phyloP scores from a whole-genome alignment of 495 filamentous ascomycete genomes.

The Podospora fimiseda region DNA sequence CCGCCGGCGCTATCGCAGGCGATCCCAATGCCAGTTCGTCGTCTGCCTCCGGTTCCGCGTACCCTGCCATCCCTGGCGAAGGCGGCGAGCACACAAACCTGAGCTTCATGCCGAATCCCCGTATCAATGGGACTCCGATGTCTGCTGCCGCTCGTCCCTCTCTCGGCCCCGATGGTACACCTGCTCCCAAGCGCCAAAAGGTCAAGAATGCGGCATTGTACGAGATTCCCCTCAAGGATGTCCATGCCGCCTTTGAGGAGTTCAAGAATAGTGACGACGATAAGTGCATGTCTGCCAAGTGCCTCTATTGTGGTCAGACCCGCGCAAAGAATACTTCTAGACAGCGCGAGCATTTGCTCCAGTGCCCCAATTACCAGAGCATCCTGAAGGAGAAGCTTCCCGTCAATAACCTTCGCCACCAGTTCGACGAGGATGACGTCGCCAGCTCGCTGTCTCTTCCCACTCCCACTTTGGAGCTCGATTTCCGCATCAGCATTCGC shows the following conservation, averaged over 20 bases:
- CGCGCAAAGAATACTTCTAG: constrained; percentile 30
- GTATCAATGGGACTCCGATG: constrained; percentile 22
- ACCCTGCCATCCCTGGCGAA: constrained; percentile 3
- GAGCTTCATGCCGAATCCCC: constrained; percentile 24
- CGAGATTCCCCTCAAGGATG: constrained; percentile 23
- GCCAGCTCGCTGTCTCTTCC: constrained; percentile 24
- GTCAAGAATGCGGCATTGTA: constrained; percentile 10
- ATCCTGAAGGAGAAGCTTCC: constrained; percentile 25
- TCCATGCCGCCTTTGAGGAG: constrained; percentile 28
- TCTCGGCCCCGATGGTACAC: constrained; percentile 13
- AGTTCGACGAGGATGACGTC: constrained; percentile 27
- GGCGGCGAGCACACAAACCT: constrained; percentile 13
- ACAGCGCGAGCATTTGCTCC: constrained; percentile 26
- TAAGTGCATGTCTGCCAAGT: constrained; percentile 22
- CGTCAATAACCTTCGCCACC: constrained; percentile 23
- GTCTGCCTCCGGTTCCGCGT: neutral
- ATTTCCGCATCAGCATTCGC: constrained; percentile 26
- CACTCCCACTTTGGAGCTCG: constrained; percentile 19
- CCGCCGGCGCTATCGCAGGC: neutral
- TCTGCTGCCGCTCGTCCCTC: constrained; percentile 10
- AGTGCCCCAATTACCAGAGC: constrained; percentile 20
- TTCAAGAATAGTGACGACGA: constrained; percentile 25
- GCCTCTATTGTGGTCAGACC: constrained; percentile 22
- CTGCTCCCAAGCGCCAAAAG: constrained; percentile 27
- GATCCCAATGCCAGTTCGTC: neutral